Conservation (phyloP, 2,329 filamentous ascomycete species). For the Ophiostoma ips region DNA sequence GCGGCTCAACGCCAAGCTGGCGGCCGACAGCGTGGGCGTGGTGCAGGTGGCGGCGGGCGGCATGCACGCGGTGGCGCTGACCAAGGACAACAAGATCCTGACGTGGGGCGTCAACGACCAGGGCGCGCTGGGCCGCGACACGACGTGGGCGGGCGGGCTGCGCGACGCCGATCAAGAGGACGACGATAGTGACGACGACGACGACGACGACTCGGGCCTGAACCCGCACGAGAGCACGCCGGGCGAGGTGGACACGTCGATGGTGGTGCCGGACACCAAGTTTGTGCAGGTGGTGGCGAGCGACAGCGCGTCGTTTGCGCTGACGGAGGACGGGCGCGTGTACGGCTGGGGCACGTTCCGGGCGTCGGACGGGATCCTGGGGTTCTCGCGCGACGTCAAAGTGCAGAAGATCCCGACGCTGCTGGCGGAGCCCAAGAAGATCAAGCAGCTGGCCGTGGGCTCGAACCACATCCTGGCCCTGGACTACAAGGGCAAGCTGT, state of each 20-base stretch:
- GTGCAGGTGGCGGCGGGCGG: constrained; percentile 67
- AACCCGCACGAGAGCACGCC: constrained; percentile 52
- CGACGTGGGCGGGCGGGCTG: constrained; percentile 44
- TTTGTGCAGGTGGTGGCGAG: constrained; percentile 52
- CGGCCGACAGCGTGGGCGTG: constrained; percentile 44
- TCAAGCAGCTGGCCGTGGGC: constrained; percentile 49
- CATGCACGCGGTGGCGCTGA: constrained; percentile 69
- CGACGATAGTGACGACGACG: constrained; percentile 22
- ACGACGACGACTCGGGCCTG: constrained; percentile 29
- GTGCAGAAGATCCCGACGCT: constrained; percentile 37
- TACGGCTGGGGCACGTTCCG: constrained; percentile 80
- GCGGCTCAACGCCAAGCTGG: constrained; percentile 49
- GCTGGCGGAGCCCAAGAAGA: constrained; percentile 50
- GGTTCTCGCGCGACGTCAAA: constrained; percentile 18
- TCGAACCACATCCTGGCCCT: constrained; percentile 60
- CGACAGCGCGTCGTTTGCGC: constrained; percentile 61
- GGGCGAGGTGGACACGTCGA: constrained; percentile 36
- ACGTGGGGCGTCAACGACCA: constrained; percentile 86
- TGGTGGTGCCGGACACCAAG: constrained; percentile 17
- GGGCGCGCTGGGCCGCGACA: constrained; percentile 64
- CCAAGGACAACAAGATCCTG: constrained; percentile 65
- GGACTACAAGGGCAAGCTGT: constrained; percentile 49
- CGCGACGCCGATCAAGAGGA: constrained; percentile 38
- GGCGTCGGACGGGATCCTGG: constrained; percentile 36
- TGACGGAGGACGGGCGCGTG: constrained; percentile 61